A percentile compares a stretch with the other conserved stretches of the same genome.
phyloP scores from a whole-genome alignment of 176 grass and related monocot species.

The Dactylis glomerata region DNA sequence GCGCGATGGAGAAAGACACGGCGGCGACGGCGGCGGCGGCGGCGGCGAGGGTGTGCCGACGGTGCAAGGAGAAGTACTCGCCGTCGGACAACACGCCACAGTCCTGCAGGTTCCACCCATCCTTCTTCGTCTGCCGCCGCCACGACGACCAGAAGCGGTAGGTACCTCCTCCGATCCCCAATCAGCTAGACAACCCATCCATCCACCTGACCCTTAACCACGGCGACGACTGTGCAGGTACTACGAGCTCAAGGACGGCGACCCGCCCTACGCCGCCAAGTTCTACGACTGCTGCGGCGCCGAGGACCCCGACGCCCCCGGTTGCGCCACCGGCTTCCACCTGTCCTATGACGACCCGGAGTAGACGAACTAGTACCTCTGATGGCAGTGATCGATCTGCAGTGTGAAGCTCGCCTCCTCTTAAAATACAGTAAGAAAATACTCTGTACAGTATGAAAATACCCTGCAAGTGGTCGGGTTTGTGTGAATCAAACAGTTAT shows the following conservation, averaged over 20 bases:
- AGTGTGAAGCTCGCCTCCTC: neutral
- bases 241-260: slow-evolving; percentile 72
- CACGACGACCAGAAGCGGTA: slow-evolving; percentile 94
- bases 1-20: neutral
- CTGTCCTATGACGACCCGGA: slow-evolving; percentile 56
- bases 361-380: neutral
- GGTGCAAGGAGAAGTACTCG: slow-evolving; percentile 55
- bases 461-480: neutral
- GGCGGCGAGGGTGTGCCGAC: slow-evolving; percentile 54
- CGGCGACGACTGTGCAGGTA: slow-evolving; percentile 19
- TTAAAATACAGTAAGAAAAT: neutral
- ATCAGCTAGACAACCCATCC: neutral
- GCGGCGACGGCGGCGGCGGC: neutral
- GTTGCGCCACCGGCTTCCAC: slow-evolving; percentile 66
- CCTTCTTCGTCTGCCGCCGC: slow-evolving; percentile 78
- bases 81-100: slow-evolving; percentile 41
- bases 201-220: neutral
- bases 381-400: neutral
- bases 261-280: slow-evolving; percentile 78
- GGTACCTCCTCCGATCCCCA: neutral
- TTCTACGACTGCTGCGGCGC: slow-evolving; percentile 92
- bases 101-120: slow-evolving; percentile 83
- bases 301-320: slow-evolving; percentile 67
- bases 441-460: neutral
- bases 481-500: neutral